These are phyloP conservation scores for Aspergillus fumigatus DNA, from an alignment of 2,329 filamentous ascomycete species.

Conservation along the genomic window DNA sequence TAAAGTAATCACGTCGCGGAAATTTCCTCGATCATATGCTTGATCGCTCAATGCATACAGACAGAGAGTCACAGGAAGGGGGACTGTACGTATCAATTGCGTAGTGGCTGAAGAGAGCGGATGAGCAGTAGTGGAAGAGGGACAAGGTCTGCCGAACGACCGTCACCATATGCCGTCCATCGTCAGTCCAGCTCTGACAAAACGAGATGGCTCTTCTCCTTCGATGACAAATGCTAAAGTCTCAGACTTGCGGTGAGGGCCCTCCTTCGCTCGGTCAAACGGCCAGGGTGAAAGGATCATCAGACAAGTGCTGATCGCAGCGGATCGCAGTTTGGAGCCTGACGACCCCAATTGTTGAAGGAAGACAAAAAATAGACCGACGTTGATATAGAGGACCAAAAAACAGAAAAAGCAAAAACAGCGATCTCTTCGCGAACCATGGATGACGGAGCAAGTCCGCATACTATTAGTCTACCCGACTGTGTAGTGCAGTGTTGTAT, in stretches of 20 bases:
- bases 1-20: not conserved
- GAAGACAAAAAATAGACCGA: not conserved
- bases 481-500: not conserved
- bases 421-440: conserved; percentile 3
- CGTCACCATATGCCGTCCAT: not conserved
- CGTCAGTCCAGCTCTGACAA: not conserved
- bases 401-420: conserved; percentile 14
- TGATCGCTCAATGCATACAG: not conserved
- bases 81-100: no score
- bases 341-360: not conserved
- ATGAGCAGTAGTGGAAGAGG: not conserved
- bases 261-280: not conserved
- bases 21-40: no score
- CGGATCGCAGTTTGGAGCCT: not conserved
- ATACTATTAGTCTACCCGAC: conserved; percentile 1
- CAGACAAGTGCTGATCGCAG: not conserved
- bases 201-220: not conserved
- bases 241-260: not conserved
- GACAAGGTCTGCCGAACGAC: no score
- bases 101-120: not conserved
- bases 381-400: conserved; percentile 2
- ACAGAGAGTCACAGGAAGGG: not conserved
- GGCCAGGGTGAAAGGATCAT: not conserved
- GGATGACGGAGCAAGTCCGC: not conserved
- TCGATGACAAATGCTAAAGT: not conserved